These are phyloP conservation scores for Blumeriella jaapii DNA, from an alignment of 2,329 filamentous ascomycete genomes.

Conservation along the genomic window DNA sequence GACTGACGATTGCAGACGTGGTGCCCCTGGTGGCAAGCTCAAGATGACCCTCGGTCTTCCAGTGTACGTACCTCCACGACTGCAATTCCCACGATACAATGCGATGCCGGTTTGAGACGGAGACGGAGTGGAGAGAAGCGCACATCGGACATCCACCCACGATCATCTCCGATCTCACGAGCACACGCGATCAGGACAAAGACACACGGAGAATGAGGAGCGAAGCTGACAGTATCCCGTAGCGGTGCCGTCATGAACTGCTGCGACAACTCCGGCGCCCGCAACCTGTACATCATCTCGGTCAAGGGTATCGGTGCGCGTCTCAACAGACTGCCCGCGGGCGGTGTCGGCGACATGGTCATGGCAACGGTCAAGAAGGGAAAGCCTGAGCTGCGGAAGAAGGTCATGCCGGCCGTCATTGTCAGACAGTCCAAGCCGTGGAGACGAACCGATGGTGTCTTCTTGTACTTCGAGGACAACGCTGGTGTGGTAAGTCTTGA, in stretches of 20 bases:
- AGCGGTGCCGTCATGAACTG: conserved; percentile 99
- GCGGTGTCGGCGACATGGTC: conserved; percentile 98
- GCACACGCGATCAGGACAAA: background rate
- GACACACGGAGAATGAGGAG: conserved; percentile 1
- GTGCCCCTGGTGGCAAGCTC: conserved; percentile 98
- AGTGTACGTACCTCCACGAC: conserved; percentile 95
- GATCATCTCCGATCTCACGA: too few relatives aligned
- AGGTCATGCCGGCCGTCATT: conserved; percentile 99
- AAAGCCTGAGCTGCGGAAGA: conserved; percentile 99
- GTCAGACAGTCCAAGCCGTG: conserved; percentile 99
- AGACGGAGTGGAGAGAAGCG: too few relatives aligned
- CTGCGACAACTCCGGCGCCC: conserved; percentile 97
- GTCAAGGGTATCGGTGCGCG: conserved; percentile 98
- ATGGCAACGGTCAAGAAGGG: conserved; percentile 99
- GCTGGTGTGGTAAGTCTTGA: conserved; percentile 84
- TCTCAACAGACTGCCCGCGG: conserved; percentile 93
- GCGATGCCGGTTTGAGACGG: too few relatives aligned
- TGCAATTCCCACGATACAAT: too few relatives aligned
- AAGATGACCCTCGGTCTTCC: conserved; percentile 99
- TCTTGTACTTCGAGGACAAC: conserved; percentile 99
- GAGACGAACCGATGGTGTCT: conserved; percentile 97
- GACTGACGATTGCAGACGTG: conserved; percentile 43
- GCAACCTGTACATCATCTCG: conserved; percentile 99
- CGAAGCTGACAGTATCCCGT: conserved; percentile 12
- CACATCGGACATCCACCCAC: too few relatives aligned